Percentiles rank a stretch among this genome's conserved stretches.
Evolutionary conservation across 805 yeast genomes (phyloP).

Genomic region (Candida easanensis): DNA sequence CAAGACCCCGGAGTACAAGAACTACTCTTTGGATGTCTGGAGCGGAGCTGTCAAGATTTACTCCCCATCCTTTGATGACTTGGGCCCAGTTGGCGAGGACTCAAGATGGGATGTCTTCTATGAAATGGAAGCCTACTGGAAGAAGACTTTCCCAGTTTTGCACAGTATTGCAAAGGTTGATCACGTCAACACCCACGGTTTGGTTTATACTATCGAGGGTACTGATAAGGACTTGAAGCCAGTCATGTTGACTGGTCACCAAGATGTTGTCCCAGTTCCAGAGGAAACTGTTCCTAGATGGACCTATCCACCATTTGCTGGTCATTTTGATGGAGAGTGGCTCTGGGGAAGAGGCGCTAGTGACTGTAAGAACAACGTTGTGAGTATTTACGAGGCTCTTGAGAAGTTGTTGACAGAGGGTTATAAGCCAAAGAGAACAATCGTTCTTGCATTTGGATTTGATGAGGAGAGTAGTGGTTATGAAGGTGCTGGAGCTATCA

Average conservation of each 20-base stretch:
- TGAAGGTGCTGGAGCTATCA: constrained; percentile 51
- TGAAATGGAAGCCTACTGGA: constrained; percentile 9
- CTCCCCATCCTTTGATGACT: constrained; percentile 13
- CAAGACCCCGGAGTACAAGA: constrained; percentile 14
- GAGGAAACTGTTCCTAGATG: constrained; percentile 55
- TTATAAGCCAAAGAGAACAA: constrained; percentile 59
- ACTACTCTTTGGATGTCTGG: constrained; percentile 14
- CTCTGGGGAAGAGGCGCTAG: constrained; percentile 77
- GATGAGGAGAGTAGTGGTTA: constrained; percentile 62
- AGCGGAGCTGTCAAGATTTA: constrained; percentile 13
- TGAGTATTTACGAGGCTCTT: constrained; percentile 65
- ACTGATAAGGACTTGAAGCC: constrained; percentile 53
- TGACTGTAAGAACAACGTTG: constrained; percentile 71
- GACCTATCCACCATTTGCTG: constrained; percentile 66
- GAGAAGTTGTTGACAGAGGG: constrained; percentile 50
- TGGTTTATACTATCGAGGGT: constrained; percentile 37
- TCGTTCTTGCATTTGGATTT: constrained; percentile 66
- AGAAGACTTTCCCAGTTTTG: constrained; percentile 12
- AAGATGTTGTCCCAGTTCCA: constrained; percentile 81
- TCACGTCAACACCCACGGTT: constrained; percentile 15
- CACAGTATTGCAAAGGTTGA: constrained; percentile 8
- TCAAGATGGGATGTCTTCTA: constrained; percentile 17
- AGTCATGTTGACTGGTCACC: constrained; percentile 71
- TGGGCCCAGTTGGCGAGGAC: constrained; percentile 14
- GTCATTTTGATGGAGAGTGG: constrained; percentile 58